phyloP scores from a whole-genome alignment of 306 rosid genomes.

The Citrullus amarus region DNA sequence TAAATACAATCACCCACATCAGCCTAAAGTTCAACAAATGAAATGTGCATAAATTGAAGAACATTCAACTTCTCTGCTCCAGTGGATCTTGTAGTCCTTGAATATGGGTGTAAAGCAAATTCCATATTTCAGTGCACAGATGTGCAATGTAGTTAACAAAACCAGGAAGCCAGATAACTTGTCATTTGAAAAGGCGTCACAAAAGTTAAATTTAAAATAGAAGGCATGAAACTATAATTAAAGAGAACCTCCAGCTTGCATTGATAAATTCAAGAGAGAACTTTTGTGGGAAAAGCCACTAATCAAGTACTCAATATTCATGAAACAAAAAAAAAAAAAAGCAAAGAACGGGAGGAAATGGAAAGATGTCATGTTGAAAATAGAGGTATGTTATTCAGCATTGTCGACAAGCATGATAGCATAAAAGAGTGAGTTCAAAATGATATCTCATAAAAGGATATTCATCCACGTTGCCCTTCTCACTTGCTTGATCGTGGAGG shows the following conservation, averaged over 20 bases:
- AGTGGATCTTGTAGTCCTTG: background rate
- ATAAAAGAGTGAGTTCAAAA: constrained; percentile 4
- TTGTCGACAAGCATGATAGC: background rate
- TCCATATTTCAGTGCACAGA: background rate
- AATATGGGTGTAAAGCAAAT: background rate
- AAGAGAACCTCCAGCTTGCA: background rate
- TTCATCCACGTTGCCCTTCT: constrained; percentile 77
- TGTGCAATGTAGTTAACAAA: background rate
- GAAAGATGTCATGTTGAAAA: background rate
- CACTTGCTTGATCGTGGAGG: constrained; percentile 81
- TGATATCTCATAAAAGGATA: constrained; percentile 48
- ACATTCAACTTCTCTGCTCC: background rate
- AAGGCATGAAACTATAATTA: background rate
- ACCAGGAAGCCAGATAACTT: background rate
- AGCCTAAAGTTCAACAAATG: background rate
- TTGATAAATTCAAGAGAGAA: background rate
- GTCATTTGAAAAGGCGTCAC: background rate
- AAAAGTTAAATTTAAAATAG: background rate
- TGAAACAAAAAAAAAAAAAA: background rate
- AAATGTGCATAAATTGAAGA: background rate
- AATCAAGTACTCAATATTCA: background rate
- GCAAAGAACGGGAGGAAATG: background rate
- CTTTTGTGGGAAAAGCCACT: background rate
- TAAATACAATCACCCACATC: background rate
- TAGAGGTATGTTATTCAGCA: background rate